These are phyloP conservation scores for Phanerochaete carnosa DNA, from an alignment of 768 basidiomycete genomes.

Conservation along the genomic window DNA sequence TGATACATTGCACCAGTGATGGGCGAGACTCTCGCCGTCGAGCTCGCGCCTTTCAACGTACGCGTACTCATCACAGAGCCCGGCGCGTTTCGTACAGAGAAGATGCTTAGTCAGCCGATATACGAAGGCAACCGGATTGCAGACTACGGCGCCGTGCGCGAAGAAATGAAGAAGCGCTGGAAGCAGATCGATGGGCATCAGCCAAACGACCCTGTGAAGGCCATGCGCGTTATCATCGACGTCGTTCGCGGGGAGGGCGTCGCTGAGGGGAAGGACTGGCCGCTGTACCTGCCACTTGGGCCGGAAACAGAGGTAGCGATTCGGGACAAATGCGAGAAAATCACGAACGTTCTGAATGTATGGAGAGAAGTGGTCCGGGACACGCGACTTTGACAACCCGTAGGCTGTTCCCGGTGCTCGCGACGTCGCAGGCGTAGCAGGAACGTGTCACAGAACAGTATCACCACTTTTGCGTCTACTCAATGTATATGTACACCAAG, in stretches of 20 bases:
- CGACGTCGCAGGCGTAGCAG: too few species aligned
- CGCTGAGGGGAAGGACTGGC: slow-evolving; percentile 41
- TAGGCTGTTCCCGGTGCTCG: not conserved
- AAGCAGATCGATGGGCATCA: slow-evolving; percentile 35
- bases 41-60: slow-evolving; percentile 51
- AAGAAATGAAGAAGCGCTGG: slow-evolving; percentile 24
- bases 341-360: slow-evolving; percentile 45
- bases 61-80: slow-evolving; percentile 55
- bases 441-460: too few species aligned
- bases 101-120: slow-evolving; percentile 41
- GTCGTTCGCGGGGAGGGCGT: slow-evolving; percentile 46
- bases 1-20: slow-evolving; percentile 33
- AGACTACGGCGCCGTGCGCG: slow-evolving; percentile 43
- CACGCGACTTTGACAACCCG: slow-evolving; percentile 35
- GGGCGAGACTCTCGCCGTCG: slow-evolving; percentile 46
- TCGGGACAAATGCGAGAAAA: slow-evolving; percentile 39
- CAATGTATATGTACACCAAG: too few species aligned
- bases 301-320: slow-evolving; percentile 48
- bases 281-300: slow-evolving; percentile 43
- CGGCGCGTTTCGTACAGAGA: slow-evolving; percentile 55
- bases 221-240: slow-evolving; percentile 43
- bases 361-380: slow-evolving; percentile 47
- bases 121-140: slow-evolving; percentile 36
- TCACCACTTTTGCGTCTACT: too few species aligned
- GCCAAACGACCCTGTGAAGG: slow-evolving; percentile 56